Evolutionary conservation across 257 asterid species (phyloP).

Genomic region (Gentiana macrophylla): DNA sequence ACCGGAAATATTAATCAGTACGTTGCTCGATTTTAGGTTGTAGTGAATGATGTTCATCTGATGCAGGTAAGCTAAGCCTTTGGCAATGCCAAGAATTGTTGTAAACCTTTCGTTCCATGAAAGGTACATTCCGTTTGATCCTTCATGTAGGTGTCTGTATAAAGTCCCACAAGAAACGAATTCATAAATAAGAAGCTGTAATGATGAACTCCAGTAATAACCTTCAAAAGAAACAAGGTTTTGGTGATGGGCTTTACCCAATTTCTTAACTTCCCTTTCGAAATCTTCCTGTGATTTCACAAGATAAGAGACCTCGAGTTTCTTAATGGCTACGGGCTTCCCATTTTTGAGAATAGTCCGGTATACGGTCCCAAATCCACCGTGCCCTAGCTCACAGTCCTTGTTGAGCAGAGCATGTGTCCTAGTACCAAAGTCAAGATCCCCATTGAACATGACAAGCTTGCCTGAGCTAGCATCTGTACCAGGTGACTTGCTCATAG

Average conservation of each 20-base stretch:
- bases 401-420: constrained; percentile 74
- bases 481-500: constrained; percentile 49
- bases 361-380: constrained; percentile 89
- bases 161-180: constrained; percentile 69
- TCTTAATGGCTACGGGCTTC: constrained; percentile 73
- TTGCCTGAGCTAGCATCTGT: constrained; percentile 68
- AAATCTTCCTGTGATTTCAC: constrained; percentile 76
- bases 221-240: constrained; percentile 74
- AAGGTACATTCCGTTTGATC: constrained; percentile 32
- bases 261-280: constrained; percentile 59
- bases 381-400: constrained; percentile 88
- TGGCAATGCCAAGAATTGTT: constrained; percentile 65
- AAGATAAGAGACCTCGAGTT: constrained; percentile 70
- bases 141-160: constrained; percentile 68
- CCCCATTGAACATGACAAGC: constrained; percentile 86
- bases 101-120: constrained; percentile 74
- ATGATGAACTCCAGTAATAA: constrained; percentile 82
- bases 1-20: constrained; percentile 50
- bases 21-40: constrained; percentile 75
- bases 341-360: constrained; percentile 66
- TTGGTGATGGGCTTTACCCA: constrained; percentile 50
- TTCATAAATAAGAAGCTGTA: constrained; percentile 81
- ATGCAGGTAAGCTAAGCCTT: constrained; percentile 68
- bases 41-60: constrained; percentile 65
- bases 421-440: constrained; percentile 66